These are phyloP conservation scores for Metrosideros polymorpha DNA, from an alignment of 441 rosid genomes.

Conservation along the genomic window DNA sequence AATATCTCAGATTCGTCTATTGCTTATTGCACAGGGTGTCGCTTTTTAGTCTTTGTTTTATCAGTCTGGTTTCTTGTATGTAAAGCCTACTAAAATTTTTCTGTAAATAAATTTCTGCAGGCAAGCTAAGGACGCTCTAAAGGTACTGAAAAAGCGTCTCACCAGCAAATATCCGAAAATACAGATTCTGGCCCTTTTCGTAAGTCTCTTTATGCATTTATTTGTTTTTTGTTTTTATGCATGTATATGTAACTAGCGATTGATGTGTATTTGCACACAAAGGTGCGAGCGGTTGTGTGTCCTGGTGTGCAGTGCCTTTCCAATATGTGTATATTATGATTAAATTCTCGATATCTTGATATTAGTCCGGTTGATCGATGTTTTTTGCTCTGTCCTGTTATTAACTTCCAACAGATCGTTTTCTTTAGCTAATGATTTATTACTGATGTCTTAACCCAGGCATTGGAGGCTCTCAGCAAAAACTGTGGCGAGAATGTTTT, in stretches of 20 bases:
- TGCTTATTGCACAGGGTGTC: background rate
- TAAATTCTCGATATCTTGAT: background rate
- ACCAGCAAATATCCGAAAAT: slow-evolving; percentile 82
- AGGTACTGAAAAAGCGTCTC: slow-evolving; percentile 85
- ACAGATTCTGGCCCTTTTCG: slow-evolving; percentile 86
- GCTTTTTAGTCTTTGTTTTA: background rate
- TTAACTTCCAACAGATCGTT: background rate
- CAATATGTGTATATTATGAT: background rate
- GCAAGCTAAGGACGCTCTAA: slow-evolving; percentile 92
- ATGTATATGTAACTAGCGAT: background rate
- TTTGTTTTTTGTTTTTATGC: background rate
- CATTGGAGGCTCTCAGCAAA: slow-evolving; percentile 88
- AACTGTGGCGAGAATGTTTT: slow-evolving; percentile 83
- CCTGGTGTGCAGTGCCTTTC: background rate
- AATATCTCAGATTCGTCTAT: background rate
- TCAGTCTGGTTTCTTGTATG: background rate
- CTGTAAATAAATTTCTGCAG: slow-evolving; percentile 27
- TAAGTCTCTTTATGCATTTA: slow-evolving; percentile 25
- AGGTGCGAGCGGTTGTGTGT: background rate
- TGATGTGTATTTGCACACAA: background rate
- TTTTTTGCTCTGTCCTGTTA: background rate
- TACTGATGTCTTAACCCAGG: slow-evolving; percentile 33
- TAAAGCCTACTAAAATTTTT: background rate
- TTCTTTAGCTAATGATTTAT: background rate
- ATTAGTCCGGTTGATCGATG: background rate